Conservation (phyloP, 306 rosid genomes). For the Vigna trinervia region DNA sequence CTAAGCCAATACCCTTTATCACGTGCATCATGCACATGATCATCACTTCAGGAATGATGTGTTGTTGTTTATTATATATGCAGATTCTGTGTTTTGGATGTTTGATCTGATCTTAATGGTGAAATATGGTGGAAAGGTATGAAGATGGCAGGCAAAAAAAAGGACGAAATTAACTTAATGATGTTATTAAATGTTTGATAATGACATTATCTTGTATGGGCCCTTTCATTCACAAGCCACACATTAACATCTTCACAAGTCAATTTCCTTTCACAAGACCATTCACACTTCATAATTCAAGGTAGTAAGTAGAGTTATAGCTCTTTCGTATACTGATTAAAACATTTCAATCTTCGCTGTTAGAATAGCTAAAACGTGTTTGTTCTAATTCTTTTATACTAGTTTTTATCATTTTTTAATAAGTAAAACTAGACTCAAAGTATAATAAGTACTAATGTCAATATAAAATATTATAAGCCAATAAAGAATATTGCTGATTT, state of each 20-base stretch:
- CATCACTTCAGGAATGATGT: conserved; percentile 18
- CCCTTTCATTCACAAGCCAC: conserved; percentile 27
- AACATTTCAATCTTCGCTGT: too few relatives aligned
- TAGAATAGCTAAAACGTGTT: too few relatives aligned
- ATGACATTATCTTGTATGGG: conserved; percentile 27
- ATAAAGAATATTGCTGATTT: too few relatives aligned
- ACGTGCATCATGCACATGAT: conserved; percentile 43
- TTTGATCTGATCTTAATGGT: conserved; percentile 39
- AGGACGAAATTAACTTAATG: not conserved
- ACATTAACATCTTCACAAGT: not conserved
- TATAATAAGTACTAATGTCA: too few relatives aligned
- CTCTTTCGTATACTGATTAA: too few relatives aligned
- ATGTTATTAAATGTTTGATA: conserved; percentile 3
- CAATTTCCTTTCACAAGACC: not conserved
- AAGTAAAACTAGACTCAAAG: too few relatives aligned
- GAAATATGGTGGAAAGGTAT: not conserved
- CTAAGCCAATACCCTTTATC: conserved; percentile 49
- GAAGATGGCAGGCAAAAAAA: conserved; percentile 1
- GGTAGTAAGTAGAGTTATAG: too few relatives aligned
- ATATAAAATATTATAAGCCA: too few relatives aligned
- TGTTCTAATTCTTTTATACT: too few relatives aligned
- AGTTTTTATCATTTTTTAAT: too few relatives aligned
- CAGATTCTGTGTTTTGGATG: not conserved
- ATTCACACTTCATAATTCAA: not conserved
- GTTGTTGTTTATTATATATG: not conserved